Evolutionary conservation across 192 early-diverging fungal species (phyloP).

Genomic region (Entomortierella lignicola): DNA sequence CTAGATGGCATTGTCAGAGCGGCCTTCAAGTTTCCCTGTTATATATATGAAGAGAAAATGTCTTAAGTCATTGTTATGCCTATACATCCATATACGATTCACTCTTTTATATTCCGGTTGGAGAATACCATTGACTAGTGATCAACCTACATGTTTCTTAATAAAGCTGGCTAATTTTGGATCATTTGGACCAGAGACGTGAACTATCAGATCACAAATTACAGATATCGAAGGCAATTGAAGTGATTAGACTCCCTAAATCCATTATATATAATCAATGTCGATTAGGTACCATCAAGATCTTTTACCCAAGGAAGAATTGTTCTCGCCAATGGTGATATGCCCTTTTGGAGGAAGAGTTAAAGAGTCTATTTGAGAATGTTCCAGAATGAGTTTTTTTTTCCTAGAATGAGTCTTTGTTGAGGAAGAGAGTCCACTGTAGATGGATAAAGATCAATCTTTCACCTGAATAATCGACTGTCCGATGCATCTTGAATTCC

Average conservation of each 20-base stretch:
- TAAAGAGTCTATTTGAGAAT: constrained; percentile 16
- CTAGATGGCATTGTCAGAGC: constrained; percentile 35
- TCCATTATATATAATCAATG: too few species aligned
- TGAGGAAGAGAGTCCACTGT: too few species aligned
- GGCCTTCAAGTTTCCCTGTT: constrained; percentile 27
- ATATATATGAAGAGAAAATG: not conserved
- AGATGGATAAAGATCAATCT: not conserved
- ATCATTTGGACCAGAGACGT: constrained; percentile 37
- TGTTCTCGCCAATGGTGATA: constrained; percentile 44
- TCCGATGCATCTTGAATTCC: constrained; percentile 4
- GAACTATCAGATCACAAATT: constrained; percentile 7
- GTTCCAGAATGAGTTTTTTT: not conserved
- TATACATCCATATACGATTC: too few species aligned
- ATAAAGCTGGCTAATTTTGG: constrained; percentile 26
- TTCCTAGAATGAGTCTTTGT: too few species aligned
- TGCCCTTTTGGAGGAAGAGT: constrained; percentile 29
- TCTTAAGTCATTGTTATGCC: too few species aligned
- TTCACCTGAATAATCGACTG: constrained; percentile 2
- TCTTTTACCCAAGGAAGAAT: constrained; percentile 35
- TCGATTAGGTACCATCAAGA: too few species aligned
- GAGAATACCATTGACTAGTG: not conserved
- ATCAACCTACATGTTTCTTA: constrained; percentile 35
- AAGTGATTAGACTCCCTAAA: too few species aligned
- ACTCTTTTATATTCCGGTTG: too few species aligned
- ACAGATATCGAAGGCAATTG: not conserved